Base-by-base conservation (phyloP, 1,284 basidiomycete species). In the Leccinum idahoense region DNA sequence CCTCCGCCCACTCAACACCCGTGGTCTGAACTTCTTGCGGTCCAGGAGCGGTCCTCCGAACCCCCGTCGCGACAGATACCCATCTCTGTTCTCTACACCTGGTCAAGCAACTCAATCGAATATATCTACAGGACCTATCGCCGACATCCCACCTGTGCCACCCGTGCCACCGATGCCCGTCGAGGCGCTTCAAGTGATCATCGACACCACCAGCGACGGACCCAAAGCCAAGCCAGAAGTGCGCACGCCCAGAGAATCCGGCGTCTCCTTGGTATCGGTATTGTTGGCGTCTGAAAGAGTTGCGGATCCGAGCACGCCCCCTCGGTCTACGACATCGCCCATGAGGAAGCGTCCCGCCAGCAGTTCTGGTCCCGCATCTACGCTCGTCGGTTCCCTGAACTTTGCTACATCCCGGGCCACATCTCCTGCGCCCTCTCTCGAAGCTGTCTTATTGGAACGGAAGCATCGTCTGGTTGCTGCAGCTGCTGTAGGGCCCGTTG, bases 1-100 rank as follows among this genome's bases (percentile, higher is more conserved):
- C 46, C 69, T 78, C n/a, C 81, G 77, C 63, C 80, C 84, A 7
- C 77, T 77, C 37, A 80, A 81, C 0, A 68, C 85, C 60, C 26
- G 26, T 26, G 26, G 26, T 26, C 26, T 26, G 26, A 26, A 26
- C 26, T 26, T 26, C 26, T 7, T 26, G 26, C 26, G 6, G 26
- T 26, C 26, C 26, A 26, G 26, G 26, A 26, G 26, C 6, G 6
- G 0, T 26, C 26, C 26, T 26, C 26, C 26, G 26, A 26, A 6
- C 26, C 26, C 26, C 26, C 26, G 26, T 26, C 6, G 26, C 26
- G 26, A 26, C 26, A 26, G 26, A 26, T 26, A 0, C 5, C 26
- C 6, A 26, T 26, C 26, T 7, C 6, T 26, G 6, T 26, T 26
- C 0, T 26, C 26, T 26, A 26, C 26, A 26, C 6, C 26, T 1